These are phyloP conservation scores for Trichoderma sp. DNA, from an alignment of 2,329 filamentous ascomycete genomes.

Conservation along the genomic window DNA sequence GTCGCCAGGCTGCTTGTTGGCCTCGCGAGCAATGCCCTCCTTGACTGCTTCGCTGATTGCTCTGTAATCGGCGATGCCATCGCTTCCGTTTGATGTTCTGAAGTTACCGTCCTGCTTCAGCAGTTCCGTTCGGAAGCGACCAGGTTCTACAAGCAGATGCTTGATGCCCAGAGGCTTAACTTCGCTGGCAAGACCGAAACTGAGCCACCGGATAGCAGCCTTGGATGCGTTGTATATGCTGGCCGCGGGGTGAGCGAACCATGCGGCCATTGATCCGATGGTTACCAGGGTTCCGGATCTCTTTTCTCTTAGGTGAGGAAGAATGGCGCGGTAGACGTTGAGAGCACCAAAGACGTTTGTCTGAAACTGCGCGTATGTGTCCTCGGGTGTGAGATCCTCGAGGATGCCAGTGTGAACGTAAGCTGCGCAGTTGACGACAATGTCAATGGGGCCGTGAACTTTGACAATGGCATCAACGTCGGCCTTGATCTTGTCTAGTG, in stretches of 20 bases:
- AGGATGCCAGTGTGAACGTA: constrained; percentile 17
- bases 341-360: constrained; percentile 15
- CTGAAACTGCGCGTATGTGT: constrained; percentile 3
- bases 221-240: constrained; percentile 19
- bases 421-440: constrained; percentile 16
- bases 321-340: constrained; percentile 15
- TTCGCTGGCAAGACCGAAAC: neutral
- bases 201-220: constrained; percentile 9
- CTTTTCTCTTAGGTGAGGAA: constrained; percentile 11
- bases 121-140: constrained; percentile 18
- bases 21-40: neutral
- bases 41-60: neutral
- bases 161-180: constrained; percentile 7
- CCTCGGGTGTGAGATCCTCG: constrained; percentile 11
- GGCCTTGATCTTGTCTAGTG: constrained; percentile 7
- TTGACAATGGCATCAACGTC: constrained; percentile 1
- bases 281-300: constrained; percentile 2
- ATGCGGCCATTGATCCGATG: constrained; percentile 20
- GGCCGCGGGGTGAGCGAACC: neutral
- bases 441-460: neutral
- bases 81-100: neutral
- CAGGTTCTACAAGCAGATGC: constrained; percentile 21
- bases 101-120: constrained; percentile 20
- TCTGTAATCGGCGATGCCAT: constrained; percentile 18
- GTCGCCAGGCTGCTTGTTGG: constrained; percentile 14